Percentiles rank a stretch among this genome's conserved stretches.
Evolutionary conservation across 805 yeast species (phyloP).

Genomic region (Starmerella apis): DNA sequence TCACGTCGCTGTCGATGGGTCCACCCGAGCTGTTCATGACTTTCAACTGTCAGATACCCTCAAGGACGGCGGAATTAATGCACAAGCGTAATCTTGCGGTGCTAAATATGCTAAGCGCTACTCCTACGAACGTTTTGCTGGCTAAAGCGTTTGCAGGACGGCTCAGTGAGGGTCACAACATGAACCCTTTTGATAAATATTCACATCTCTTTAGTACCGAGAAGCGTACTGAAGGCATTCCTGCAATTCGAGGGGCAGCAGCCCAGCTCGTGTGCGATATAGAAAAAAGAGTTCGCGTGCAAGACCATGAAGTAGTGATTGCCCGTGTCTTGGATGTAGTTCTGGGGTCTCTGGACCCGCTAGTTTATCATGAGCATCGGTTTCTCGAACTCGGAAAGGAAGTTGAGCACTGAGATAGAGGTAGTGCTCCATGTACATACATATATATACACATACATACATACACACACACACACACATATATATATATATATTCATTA

Average conservation of each 20-base stretch:
- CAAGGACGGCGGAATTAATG: conserved; percentile 60
- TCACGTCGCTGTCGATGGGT: conserved; percentile 64
- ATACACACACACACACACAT: too few species aligned
- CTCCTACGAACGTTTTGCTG: conserved; percentile 41
- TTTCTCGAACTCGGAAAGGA: conserved; percentile 16
- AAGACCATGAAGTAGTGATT: conserved; percentile 86
- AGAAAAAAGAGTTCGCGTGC: conserved; percentile 36
- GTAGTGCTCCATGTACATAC: not conserved
- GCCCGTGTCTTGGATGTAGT: conserved; percentile 45
- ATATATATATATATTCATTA: not conserved
- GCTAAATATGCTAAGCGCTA: conserved; percentile 64
- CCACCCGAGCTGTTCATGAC: conserved; percentile 66
- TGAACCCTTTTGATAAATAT: conserved; percentile 30
- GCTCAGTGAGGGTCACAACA: conserved; percentile 34
- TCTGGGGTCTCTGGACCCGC: conserved; percentile 8
- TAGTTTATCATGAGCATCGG: conserved; percentile 18
- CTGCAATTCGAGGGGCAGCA: conserved; percentile 25
- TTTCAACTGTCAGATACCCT: conserved; percentile 79
- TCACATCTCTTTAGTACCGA: conserved; percentile 19
- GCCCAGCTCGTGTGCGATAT: conserved; percentile 28
- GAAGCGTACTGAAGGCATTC: conserved; percentile 22
- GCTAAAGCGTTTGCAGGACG: conserved; percentile 56
- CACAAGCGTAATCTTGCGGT: conserved; percentile 48
- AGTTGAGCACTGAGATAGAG: not conserved
- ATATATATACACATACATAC: not conserved